Base-by-base conservation (phyloP, 495 filamentous ascomycete species). In the Penicillium daleae region DNA sequence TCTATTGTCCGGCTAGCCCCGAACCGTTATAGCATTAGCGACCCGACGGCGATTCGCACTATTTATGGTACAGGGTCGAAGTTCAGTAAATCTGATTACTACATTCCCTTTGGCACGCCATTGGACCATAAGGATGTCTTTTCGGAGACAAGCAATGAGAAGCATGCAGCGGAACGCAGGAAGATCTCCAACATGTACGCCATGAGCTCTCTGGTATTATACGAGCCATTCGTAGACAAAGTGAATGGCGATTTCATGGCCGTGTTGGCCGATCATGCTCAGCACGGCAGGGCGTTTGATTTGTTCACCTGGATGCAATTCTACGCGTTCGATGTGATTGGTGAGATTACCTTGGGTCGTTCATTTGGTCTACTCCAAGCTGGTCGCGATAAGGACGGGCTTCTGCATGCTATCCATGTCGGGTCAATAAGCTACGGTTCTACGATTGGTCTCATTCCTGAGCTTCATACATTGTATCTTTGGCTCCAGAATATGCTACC, bases 251-350 rank as follows among this genome's bases (percentile, higher is more conserved):
- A 37, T 12, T 37, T 37, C 10, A 37, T 37, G 33, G 33, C 33
- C 10, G 33, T 12, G 0, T 37, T 37, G 10, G 12, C 33, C 33
- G 33, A 37, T 15, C 33, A 37, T 12, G 33, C 33, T 37, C 33
- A 37, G 33, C 33, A 37, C 12, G 33, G 12, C 10, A 12, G 33
- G 33, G 33, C 12, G 33, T 37, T 37, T 15, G 33, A 37, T 15
- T 37, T 37, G 33, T 37, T 37, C 77, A 70, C 56, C 78, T 82
- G 39, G 76, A 85, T 83, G 33, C 80, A 81, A 58, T 83, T 69
- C 37, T 85, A 79, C 58, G 80, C 81, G 1, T 84, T 82, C 60
- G 83, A 84, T 54, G 80, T 84, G 2, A 86, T 87, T 60, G 82
- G 83, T 27, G 80, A 86, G 62, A 85, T 88, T 62, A 86, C 84